Percentiles rank a stretch among this genome's conserved stretches.
Conservation (phyloP, 1,139 yeast species). For the Wickerhamomyces sp. region DNA sequence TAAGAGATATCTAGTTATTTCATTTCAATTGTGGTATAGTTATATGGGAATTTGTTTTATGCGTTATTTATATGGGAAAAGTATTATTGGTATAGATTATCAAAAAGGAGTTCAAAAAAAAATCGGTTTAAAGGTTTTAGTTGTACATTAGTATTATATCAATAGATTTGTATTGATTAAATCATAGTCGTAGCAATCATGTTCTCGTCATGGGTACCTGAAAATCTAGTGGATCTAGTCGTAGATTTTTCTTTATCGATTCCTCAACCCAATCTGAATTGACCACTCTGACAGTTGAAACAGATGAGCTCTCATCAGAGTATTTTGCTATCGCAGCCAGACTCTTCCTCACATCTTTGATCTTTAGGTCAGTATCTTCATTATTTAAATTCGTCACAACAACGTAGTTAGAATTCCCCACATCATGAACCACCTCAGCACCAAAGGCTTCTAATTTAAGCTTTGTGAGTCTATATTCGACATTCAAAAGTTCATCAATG, state of each 20-base stretch:
- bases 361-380: slow-evolving; percentile 2
- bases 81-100: not conserved
- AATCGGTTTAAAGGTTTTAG: not conserved
- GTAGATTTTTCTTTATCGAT: slow-evolving; percentile 34
- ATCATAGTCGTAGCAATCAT: not conserved
- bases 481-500: slow-evolving; percentile 1
- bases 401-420: slow-evolving; percentile 23
- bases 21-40: not conserved
- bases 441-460: slow-evolving; percentile 23
- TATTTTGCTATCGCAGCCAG: slow-evolving; percentile 26
- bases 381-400: slow-evolving; percentile 16
- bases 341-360: slow-evolving; percentile 13
- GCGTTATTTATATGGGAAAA: not conserved
- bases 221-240: slow-evolving; percentile 44
- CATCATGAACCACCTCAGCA: slow-evolving; percentile 19
- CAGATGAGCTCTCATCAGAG: slow-evolving; percentile 11
- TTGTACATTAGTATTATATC: not conserved
- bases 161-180: slow-evolving; percentile 2
- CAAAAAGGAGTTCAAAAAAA: not conserved
- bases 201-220: slow-evolving; percentile 12
- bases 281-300: slow-evolving; percentile 39
- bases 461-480: slow-evolving; percentile 7
- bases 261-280: slow-evolving; percentile 37
- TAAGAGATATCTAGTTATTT: not conserved
- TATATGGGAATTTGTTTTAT: not conserved